Conservation (phyloP, 2,329 filamentous ascomycete genomes). For the Lasiodiplodia theobromae region DNA sequence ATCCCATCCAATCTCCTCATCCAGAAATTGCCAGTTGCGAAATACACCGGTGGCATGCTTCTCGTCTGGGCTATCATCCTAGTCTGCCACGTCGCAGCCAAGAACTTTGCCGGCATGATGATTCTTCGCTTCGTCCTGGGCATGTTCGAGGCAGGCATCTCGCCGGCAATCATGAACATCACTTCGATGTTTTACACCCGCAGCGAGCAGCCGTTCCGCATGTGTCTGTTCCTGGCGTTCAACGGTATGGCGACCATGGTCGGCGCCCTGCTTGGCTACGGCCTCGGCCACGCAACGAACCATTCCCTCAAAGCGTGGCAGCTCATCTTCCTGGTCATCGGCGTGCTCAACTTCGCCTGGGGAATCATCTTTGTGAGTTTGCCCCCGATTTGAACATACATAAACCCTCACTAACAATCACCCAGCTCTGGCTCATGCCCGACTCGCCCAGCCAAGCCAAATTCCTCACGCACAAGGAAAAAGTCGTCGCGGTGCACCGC, state of each 20-base stretch:
- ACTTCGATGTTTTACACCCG: constrained; percentile 48
- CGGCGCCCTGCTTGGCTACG: constrained; percentile 46
- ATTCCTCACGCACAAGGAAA: constrained; percentile 49
- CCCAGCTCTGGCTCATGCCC: constrained; percentile 44
- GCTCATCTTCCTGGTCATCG: constrained; percentile 48
- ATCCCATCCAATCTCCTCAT: constrained; percentile 50
- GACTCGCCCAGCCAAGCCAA: constrained; percentile 46
- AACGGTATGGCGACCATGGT: constrained; percentile 50
- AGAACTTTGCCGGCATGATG: constrained; percentile 47
- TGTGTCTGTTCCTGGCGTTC: constrained; percentile 54
- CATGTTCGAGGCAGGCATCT: constrained; percentile 47
- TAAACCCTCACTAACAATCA: background rate
- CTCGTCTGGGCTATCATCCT: constrained; percentile 55
- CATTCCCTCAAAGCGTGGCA: constrained; percentile 43
- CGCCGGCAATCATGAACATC: constrained; percentile 48
- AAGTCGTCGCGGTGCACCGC: constrained; percentile 50
- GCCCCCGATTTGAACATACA: background rate
- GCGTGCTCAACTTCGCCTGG: constrained; percentile 47
- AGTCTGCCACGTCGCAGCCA: constrained; percentile 49
- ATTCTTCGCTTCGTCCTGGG: constrained; percentile 45
- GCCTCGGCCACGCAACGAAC: constrained; percentile 41
- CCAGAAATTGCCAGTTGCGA: constrained; percentile 45
- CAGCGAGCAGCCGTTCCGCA: constrained; percentile 51
- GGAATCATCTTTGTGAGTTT: constrained; percentile 39
- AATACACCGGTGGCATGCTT: constrained; percentile 48